Conservation (phyloP, 2,329 filamentous ascomycete species). For the Colletotrichum coccodes region DNA sequence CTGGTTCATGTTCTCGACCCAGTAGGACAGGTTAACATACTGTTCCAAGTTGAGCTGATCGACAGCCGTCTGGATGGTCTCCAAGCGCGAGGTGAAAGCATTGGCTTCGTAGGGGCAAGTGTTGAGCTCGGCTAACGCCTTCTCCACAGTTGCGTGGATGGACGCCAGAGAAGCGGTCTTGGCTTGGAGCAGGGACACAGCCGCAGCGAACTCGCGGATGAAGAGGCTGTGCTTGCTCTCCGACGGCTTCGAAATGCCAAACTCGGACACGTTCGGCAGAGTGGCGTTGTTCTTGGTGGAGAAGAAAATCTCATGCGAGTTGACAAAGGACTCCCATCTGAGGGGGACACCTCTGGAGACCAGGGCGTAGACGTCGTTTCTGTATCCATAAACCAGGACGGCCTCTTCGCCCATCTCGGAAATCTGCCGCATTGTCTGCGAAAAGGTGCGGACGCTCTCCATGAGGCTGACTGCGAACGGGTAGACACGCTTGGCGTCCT, state of each 20-base stretch:
- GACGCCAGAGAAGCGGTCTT: slow-evolving; percentile 84
- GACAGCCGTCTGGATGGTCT: slow-evolving; percentile 89
- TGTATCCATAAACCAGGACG: slow-evolving; percentile 88
- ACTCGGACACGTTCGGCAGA: slow-evolving; percentile 49
- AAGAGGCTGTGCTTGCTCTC: slow-evolving; percentile 98
- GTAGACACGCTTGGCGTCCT: slow-evolving; percentile 98
- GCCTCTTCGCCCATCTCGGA: slow-evolving; percentile 87
- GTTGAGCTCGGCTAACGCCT: slow-evolving; percentile 83
- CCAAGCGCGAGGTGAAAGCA: slow-evolving; percentile 83
- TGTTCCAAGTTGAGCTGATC: slow-evolving; percentile 97
- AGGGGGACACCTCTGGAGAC: slow-evolving; percentile 89
- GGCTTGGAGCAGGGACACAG: slow-evolving; percentile 86
- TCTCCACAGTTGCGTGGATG: slow-evolving; percentile 84
- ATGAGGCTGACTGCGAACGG: slow-evolving; percentile 97
- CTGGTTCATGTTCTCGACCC: slow-evolving; percentile 88
- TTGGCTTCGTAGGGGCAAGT: slow-evolving; percentile 83
- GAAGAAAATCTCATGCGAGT: slow-evolving; percentile 89
- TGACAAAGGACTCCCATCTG: slow-evolving; percentile 97
- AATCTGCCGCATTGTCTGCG: slow-evolving; percentile 88
- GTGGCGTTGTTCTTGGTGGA: slow-evolving; percentile 58
- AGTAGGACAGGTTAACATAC: slow-evolving; percentile 90
- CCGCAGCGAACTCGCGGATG: slow-evolving; percentile 89
- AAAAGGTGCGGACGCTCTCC: slow-evolving; percentile 95
- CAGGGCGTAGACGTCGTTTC: slow-evolving; percentile 87
- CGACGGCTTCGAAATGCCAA: slow-evolving; percentile 61